phyloP scores from a whole-genome alignment of 2,329 filamentous ascomycete genomes.

The Coleophoma cylindrospora region DNA sequence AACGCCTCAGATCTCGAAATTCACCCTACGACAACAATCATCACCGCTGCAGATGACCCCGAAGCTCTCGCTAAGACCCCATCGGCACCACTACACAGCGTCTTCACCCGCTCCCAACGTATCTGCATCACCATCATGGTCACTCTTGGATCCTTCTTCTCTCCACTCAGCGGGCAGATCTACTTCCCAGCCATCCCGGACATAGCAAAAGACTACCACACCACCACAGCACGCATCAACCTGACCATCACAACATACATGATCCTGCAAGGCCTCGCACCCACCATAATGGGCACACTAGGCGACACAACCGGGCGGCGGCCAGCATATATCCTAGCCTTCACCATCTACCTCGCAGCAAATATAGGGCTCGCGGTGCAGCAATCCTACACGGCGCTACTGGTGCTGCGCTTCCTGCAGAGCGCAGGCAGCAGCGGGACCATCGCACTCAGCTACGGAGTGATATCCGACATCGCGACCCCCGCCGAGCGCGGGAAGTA shows the following conservation, averaged over 20 bases:
- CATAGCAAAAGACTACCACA: constrained; percentile 14
- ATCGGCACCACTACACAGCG: too few species aligned
- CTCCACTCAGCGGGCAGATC: constrained; percentile 10
- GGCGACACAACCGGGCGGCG: constrained; percentile 51
- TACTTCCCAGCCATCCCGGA: constrained; percentile 22
- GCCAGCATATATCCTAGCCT: constrained; percentile 46
- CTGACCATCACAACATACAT: constrained; percentile 23
- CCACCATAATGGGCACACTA: constrained; percentile 31
- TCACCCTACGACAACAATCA: too few species aligned
- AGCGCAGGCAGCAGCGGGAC: constrained; percentile 44
- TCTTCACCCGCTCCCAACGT: too few species aligned
- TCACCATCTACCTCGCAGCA: constrained; percentile 45
- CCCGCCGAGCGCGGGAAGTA: constrained; percentile 45
- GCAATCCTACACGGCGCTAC: constrained; percentile 39
- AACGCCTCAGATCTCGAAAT: too few species aligned
- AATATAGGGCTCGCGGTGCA: constrained; percentile 48
- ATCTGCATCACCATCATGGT: too few species aligned
- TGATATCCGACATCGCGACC: constrained; percentile 60
- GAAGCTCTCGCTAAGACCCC: too few species aligned
- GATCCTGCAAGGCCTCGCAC: constrained; percentile 41
- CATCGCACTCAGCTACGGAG: constrained; percentile 49
- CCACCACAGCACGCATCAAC: constrained; percentile 18
- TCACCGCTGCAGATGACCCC: too few species aligned
- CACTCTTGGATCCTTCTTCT: neutral
- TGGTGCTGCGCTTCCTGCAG: constrained; percentile 50